Percentiles rank a stretch among this genome's conserved stretches.
These are phyloP conservation scores for Micractinium sp. DNA, from an alignment of 139 green algal genomes.

Conservation along the genomic window DNA sequence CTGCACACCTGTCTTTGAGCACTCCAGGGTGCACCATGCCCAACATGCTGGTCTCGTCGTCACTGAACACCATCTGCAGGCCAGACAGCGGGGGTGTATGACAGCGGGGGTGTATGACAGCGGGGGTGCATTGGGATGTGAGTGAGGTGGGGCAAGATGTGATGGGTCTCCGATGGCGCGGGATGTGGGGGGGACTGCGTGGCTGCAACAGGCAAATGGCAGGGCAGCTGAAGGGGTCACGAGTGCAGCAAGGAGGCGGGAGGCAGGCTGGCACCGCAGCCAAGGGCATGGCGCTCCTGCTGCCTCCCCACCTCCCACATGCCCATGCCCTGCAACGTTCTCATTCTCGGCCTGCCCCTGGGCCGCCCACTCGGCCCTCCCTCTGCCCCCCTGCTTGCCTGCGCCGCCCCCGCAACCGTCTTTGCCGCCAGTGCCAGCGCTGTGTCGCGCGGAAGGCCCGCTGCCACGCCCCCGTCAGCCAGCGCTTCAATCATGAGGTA, in stretches of 20 bases:
- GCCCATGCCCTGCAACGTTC: no score
- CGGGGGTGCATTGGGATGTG: not conserved
- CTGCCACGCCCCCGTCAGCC: conserved; percentile 78
- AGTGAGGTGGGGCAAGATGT: not conserved
- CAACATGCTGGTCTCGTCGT: conserved; percentile 6
- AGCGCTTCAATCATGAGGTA: conserved; percentile 93
- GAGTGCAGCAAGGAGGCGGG: no score
- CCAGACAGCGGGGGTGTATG: not conserved
- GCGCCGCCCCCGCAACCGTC: conserved; percentile 74
- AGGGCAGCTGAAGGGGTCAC: no score
- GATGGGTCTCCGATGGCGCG: not conserved
- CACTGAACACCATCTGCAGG: conserved; percentile 21
- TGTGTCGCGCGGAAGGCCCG: conserved; percentile 76
- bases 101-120: not conserved
- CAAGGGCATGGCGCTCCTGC: not conserved
- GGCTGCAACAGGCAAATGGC: not conserved
- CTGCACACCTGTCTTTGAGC: conserved; percentile 71
- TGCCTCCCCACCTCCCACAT: not conserved
- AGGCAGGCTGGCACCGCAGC: no score
- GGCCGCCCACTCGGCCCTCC: not conserved
- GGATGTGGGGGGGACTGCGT: not conserved
- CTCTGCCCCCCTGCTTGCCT: conserved; percentile 45
- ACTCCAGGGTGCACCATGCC: conserved; percentile 69
- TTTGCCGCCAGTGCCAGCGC: conserved; percentile 77
- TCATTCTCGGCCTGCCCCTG: not conserved